Percentiles rank a stretch among this genome's conserved stretches.
Conservation (phyloP, 2,329 filamentous ascomycete species). For the Monosporascus sp. region DNA sequence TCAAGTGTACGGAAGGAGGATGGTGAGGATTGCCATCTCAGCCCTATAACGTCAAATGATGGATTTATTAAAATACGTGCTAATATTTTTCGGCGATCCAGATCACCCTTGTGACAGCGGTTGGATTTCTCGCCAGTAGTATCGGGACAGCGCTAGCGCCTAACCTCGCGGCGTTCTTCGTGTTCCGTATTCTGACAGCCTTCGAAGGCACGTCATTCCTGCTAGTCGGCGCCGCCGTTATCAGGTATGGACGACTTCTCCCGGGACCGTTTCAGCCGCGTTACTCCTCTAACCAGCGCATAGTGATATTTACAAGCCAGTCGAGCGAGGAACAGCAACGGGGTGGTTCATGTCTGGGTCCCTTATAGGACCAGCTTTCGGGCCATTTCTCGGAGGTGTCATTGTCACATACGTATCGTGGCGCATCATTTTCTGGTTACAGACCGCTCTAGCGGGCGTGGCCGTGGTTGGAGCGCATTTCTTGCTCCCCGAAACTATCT, state of each 20-base stretch:
- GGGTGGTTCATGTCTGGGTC: constrained; percentile 70
- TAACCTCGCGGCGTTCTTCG: constrained; percentile 64
- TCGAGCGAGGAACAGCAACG: constrained; percentile 65
- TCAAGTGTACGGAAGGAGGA: constrained; percentile 55
- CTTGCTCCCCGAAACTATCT: constrained; percentile 68
- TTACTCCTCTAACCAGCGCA: constrained; percentile 7
- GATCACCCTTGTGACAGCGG: constrained; percentile 55
- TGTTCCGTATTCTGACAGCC: constrained; percentile 69
- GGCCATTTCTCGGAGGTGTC: constrained; percentile 67
- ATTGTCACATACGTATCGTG: constrained; percentile 71
- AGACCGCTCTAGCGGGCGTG: constrained; percentile 60
- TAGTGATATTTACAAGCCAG: constrained; percentile 58
- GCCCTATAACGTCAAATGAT: not conserved
- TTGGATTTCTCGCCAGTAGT: constrained; percentile 64
- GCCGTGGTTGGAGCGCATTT: constrained; percentile 57
- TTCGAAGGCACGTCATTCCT: constrained; percentile 73
- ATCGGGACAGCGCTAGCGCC: constrained; percentile 68
- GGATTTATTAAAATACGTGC: not conserved
- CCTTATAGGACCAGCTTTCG: constrained; percentile 65
- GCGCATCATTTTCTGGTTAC: constrained; percentile 74
- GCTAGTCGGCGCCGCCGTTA: constrained; percentile 64
- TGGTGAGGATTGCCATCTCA: constrained; percentile 33
- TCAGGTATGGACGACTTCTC: constrained; percentile 47
- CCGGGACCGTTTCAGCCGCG: constrained; percentile 18
- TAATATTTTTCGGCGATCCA: constrained; percentile 19